Evolutionary conservation across 2,329 filamentous ascomycete species (phyloP).

Genomic region (Curvularia sp.): DNA sequence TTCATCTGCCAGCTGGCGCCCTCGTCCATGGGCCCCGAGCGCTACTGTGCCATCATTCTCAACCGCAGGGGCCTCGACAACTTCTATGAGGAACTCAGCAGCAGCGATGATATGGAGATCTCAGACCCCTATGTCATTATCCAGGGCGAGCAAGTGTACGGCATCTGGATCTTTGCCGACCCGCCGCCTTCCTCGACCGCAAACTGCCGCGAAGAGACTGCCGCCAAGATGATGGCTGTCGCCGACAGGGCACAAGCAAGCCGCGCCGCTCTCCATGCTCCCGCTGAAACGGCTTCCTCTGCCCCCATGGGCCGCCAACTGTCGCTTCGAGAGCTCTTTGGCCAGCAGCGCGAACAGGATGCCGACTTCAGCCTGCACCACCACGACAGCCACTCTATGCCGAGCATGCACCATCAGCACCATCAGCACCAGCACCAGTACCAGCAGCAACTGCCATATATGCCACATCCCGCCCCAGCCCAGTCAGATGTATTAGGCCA

Average conservation of each 20-base stretch:
- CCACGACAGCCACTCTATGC: conserved; percentile 46
- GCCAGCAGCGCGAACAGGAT: conserved; percentile 62
- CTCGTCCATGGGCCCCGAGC: conserved; percentile 47
- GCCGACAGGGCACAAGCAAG: conserved; percentile 61
- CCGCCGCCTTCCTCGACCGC: conserved; percentile 62
- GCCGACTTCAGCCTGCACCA: conserved; percentile 59
- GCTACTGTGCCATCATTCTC: conserved; percentile 56
- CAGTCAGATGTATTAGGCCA: conserved; percentile 44
- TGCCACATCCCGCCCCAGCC: conserved; percentile 26
- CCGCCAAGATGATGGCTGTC: conserved; percentile 62
- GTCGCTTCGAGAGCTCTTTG: conserved; percentile 62
- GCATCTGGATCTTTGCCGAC: conserved; percentile 71
- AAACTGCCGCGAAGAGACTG: conserved; percentile 60
- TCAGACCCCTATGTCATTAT: conserved; percentile 67
- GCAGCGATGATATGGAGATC: conserved; percentile 55
- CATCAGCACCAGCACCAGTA: conserved; percentile 55
- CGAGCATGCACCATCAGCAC: conserved; percentile 51
- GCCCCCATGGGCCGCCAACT: conserved; percentile 62
- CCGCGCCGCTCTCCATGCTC: conserved; percentile 53
- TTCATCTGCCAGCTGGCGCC: conserved; percentile 76
- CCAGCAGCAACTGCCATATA: conserved; percentile 17
- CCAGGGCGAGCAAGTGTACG: conserved; percentile 60
- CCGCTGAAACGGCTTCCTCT: conserved; percentile 40
- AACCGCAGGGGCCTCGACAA: conserved; percentile 59
- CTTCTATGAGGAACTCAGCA: conserved; percentile 54